Percentiles rank a stretch among this genome's conserved stretches.
These are phyloP conservation scores for Acacia crassicarpa DNA, from an alignment of 306 rosid genomes.

Conservation along the genomic window DNA sequence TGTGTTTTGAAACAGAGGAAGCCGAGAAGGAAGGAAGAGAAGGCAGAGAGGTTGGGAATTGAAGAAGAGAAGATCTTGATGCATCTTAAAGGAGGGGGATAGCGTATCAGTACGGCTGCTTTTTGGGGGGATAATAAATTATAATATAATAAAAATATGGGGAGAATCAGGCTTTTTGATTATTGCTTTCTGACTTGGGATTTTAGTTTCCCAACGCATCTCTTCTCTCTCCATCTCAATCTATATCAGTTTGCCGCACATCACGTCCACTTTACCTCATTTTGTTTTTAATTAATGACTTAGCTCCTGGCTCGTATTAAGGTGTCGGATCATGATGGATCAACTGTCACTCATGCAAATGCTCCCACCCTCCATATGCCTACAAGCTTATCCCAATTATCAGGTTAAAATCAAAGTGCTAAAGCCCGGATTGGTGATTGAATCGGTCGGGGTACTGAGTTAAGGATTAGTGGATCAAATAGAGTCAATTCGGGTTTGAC, in stretches of 20 bases:
- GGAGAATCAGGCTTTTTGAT: conserved; percentile 37
- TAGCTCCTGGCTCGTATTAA: background rate
- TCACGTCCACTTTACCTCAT: conserved; percentile 9
- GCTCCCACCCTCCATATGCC: no score
- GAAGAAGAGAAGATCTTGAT: conserved; percentile 43
- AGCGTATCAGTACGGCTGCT: conserved; percentile 50
- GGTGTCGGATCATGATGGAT: background rate
- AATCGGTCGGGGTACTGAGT: no score
- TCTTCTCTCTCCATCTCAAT: background rate
- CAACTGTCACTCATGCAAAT: background rate
- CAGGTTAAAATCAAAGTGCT: no score
- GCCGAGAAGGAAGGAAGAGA: conserved; percentile 16
- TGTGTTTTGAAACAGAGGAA: conserved; percentile 11
- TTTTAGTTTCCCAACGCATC: conserved; percentile 70
- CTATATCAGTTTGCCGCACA: background rate
- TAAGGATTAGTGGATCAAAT: no score
- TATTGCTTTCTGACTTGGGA: conserved; percentile 79
- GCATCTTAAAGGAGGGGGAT: conserved; percentile 62
- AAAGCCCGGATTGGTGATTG: no score
- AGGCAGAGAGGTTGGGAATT: conserved; percentile 28
- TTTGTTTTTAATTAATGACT: background rate
- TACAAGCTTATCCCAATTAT: no score
- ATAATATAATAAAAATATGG: background rate
- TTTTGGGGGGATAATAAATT: conserved; percentile 26
- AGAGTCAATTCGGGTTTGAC: no score